phyloP scores from a whole-genome alignment of 116 monocot species.

The Posidonia oceanica region DNA sequence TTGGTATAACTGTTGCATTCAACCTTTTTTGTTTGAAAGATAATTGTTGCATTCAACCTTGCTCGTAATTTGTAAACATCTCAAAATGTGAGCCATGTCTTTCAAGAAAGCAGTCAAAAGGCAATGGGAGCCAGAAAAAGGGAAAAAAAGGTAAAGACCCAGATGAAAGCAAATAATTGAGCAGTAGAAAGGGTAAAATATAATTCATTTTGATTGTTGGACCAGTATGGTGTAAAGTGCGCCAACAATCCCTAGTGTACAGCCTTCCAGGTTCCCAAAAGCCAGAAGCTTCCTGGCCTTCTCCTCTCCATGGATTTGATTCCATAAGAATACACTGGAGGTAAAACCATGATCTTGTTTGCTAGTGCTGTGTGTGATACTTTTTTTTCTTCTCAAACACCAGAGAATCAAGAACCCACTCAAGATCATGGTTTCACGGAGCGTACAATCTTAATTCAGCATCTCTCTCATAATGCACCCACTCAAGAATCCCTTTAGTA shows the following conservation, averaged over 20 bases:
- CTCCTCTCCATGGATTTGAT: not conserved
- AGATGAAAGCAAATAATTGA: not conserved
- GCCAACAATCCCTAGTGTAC: not conserved
- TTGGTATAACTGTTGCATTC: no score
- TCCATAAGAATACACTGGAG: not conserved
- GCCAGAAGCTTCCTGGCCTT: not conserved
- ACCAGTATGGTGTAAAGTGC: slow-evolving; percentile 2
- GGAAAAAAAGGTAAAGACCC: not conserved
- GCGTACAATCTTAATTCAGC: no score
- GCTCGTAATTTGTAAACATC: no score
- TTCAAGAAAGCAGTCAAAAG: slow-evolving; percentile 10
- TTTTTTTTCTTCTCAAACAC: not conserved
- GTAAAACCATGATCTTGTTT: not conserved
- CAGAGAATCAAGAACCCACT: not conserved
- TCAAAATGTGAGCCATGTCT: slow-evolving; percentile 2
- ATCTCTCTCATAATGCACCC: no score
- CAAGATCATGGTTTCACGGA: no score
- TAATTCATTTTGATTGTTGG: no score
- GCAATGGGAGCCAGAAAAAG: not conserved
- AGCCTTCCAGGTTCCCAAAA: not conserved
- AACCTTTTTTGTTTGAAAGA: no score
- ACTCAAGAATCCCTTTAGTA: no score
- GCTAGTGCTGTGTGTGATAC: not conserved
- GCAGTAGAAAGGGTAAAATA: not conserved
- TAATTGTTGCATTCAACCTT: no score